phyloP scores from a whole-genome alignment of 2,329 filamentous ascomycete species.

The Ploettnerulaceae sp. region DNA sequence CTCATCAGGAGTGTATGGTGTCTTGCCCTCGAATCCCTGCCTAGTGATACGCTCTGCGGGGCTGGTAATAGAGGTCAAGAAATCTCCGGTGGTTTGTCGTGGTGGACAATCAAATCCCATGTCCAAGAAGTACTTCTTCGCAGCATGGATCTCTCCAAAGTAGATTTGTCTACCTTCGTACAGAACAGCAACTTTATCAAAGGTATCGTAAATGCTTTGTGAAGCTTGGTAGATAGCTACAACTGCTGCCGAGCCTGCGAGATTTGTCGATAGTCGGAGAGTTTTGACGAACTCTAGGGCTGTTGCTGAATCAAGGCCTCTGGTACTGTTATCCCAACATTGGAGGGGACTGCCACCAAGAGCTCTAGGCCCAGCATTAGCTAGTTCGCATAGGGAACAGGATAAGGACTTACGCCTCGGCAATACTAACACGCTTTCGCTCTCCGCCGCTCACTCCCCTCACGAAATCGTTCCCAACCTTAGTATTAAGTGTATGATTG shows the following conservation, averaged over 20 bases:
- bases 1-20: slow-evolving; percentile 50
- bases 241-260: slow-evolving; percentile 55
- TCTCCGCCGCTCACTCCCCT: slow-evolving; percentile 76
- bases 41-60: slow-evolving; percentile 52
- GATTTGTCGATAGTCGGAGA: slow-evolving; percentile 59
- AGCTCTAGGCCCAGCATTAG: slow-evolving; percentile 40
- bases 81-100: slow-evolving; percentile 54
- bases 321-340: slow-evolving; percentile 74
- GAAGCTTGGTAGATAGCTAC: slow-evolving; percentile 71
- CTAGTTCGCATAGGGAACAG: slow-evolving; percentile 26
- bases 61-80: slow-evolving; percentile 70
- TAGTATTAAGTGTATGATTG: slow-evolving; percentile 66
- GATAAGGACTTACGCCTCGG: slow-evolving; percentile 65
- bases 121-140: slow-evolving; percentile 64
- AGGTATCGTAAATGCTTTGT: slow-evolving; percentile 58
- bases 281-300: slow-evolving; percentile 69
- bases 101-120: slow-evolving; percentile 69
- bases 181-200: slow-evolving; percentile 65
- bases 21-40: slow-evolving; percentile 51
- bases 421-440: slow-evolving; percentile 72
- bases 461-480: slow-evolving; percentile 70
- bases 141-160: slow-evolving; percentile 59
- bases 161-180: slow-evolving; percentile 68
- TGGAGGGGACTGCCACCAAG: slow-evolving; percentile 62
- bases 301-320: slow-evolving; percentile 68